A percentile compares a stretch with the other conserved stretches of the same genome.
These are phyloP conservation scores for Hypoxylon sp. DNA, from an alignment of 2,329 filamentous ascomycete genomes.

Conservation along the genomic window DNA sequence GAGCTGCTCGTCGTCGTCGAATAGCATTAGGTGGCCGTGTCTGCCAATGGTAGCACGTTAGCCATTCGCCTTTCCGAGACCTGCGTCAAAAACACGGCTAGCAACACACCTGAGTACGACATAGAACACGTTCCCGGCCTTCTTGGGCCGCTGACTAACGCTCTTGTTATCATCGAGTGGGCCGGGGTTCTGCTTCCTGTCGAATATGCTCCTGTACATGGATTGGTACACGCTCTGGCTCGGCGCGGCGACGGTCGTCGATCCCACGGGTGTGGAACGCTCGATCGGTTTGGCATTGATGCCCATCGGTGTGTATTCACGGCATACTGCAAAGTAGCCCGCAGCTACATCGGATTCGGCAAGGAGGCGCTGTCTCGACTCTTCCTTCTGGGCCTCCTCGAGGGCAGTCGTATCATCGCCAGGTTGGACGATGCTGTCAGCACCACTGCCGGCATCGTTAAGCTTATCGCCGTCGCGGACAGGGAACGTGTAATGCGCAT, in stretches of 20 bases:
- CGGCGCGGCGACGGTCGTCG: conserved; percentile 79
- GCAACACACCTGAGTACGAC: conserved; percentile 82
- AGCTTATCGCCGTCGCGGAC: conserved; percentile 60
- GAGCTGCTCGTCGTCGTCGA: conserved; percentile 94
- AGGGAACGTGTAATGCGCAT: conserved; percentile 79
- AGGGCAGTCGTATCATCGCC: conserved; percentile 77
- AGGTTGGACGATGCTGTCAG: conserved; percentile 66
- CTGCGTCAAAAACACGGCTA: conserved; percentile 21
- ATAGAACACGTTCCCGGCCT: conserved; percentile 90
- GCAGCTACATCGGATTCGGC: conserved; percentile 84
- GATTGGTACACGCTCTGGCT: conserved; percentile 97
- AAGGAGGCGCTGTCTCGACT: conserved; percentile 68
- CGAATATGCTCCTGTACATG: conserved; percentile 97
- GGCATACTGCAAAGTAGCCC: conserved; percentile 94
- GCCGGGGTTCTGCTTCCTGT: conserved; percentile 73
- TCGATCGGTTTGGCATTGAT: conserved; percentile 95
- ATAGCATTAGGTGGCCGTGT: conserved; percentile 96
- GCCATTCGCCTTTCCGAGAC: conserved; percentile 8
- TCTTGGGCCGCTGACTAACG: conserved; percentile 70
- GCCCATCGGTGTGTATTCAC: conserved; percentile 91
- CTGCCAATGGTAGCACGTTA: conserved; percentile 61
- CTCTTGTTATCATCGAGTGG: conserved; percentile 65
- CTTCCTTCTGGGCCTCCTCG: conserved; percentile 74
- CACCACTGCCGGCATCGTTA: conserved; percentile 52
- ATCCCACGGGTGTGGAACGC: conserved; percentile 83